These are phyloP conservation scores for Pseudohalonectria lignicola DNA, from an alignment of 2,329 filamentous ascomycete genomes.

Conservation along the genomic window DNA sequence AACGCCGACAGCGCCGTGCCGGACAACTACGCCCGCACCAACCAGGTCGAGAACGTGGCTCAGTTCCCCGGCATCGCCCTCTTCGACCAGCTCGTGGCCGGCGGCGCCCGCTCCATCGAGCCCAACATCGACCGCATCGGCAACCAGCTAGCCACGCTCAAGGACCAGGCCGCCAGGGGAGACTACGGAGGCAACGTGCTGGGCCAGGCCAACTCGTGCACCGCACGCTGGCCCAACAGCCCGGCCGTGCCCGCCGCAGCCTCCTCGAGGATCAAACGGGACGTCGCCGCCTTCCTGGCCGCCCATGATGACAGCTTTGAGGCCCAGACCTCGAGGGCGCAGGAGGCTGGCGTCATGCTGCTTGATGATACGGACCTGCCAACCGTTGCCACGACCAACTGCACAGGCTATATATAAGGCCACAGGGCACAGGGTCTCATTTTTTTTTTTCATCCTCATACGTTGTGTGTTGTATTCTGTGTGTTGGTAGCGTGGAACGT, in stretches of 20 bases:
- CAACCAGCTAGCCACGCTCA: constrained; percentile 3
- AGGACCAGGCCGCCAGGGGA: constrained; percentile 1
- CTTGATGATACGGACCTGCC: too few relatives aligned
- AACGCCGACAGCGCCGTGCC: constrained; percentile 4
- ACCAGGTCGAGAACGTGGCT: constrained; percentile 4
- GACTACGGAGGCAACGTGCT: constrained; percentile 2
- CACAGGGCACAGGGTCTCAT: too few relatives aligned
- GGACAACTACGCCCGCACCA: constrained; percentile 1
- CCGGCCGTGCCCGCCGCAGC: not conserved
- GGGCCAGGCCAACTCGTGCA: not conserved
- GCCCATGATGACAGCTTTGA: not conserved
- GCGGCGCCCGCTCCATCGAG: constrained; percentile 2
- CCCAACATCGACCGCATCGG: not conserved
- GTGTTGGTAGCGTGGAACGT: not conserved
- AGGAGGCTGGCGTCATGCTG: not conserved
- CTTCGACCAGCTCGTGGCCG: constrained; percentile 2
- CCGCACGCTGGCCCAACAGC: not conserved
- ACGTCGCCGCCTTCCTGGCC: not conserved
- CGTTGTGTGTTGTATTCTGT: not conserved
- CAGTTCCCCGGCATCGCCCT: constrained; percentile 3
- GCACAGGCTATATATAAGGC: not conserved
- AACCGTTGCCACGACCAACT: too few relatives aligned
- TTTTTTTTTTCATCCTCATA: too few relatives aligned
- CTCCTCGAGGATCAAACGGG: not conserved
- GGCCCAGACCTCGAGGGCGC: not conserved